Conservation (phyloP, 805 yeast genomes). For the Grigorovia transvaalensis region DNA sequence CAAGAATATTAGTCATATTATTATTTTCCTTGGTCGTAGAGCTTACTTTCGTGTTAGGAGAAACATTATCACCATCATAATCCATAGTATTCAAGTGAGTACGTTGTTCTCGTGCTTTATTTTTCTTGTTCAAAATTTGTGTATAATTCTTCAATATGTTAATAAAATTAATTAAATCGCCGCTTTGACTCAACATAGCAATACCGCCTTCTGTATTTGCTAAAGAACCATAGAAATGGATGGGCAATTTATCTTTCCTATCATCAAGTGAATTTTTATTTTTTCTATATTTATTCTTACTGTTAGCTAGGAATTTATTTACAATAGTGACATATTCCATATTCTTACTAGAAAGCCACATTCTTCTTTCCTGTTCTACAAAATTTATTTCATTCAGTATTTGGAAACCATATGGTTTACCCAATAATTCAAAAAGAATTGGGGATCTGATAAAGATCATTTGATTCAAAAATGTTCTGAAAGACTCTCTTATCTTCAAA, state of each 20-base stretch:
- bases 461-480: constrained; percentile 30
- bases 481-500: constrained; percentile 13
- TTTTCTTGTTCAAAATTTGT: background rate
- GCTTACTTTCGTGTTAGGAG: background rate
- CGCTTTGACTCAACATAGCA: constrained; percentile 42
- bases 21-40: constrained; percentile 10
- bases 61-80: background rate
- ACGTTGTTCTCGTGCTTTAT: background rate
- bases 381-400: constrained; percentile 50
- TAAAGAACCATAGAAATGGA: constrained; percentile 71
- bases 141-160: constrained; percentile 29
- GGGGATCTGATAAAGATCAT: constrained; percentile 43
- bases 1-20: constrained; percentile 29
- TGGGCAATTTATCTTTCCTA: constrained; percentile 31
- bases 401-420: constrained; percentile 59
- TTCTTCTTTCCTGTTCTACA: constrained; percentile 52
- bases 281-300: constrained; percentile 4
- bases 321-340: constrained; percentile 38
- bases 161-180: constrained; percentile 34
- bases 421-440: constrained; percentile 51
- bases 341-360: constrained; percentile 48
- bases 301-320: constrained; percentile 32
- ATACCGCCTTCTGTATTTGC: constrained; percentile 77
- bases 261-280: background rate
- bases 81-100: no score